Evolutionary conservation across 1,284 basidiomycete genomes (phyloP).

Genomic region (Volvariella surrecta): DNA sequence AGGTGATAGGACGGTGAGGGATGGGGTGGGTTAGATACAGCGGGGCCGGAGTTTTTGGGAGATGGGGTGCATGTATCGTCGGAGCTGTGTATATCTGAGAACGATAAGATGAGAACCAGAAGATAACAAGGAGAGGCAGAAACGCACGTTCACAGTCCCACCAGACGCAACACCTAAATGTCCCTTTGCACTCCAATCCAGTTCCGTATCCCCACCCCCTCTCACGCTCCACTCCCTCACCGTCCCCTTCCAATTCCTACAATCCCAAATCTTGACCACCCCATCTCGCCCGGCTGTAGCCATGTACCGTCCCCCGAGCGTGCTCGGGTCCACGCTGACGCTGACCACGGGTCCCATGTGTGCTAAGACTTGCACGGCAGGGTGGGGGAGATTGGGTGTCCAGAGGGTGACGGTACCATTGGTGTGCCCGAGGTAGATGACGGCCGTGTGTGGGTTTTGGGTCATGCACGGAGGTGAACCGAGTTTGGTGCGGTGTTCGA

Average conservation of each 20-base stretch:
- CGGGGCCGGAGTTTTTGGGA: constrained; percentile 51
- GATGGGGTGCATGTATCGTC: constrained; percentile 47
- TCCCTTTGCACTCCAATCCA: constrained; percentile 80
- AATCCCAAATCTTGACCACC: constrained; percentile 93
- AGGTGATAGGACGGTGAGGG: constrained; percentile 58
- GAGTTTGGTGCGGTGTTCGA: constrained; percentile 86
- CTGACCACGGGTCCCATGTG: constrained; percentile 85
- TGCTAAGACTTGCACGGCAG: constrained; percentile 87
- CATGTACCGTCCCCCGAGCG: constrained; percentile 78
- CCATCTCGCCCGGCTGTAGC: constrained; percentile 87
- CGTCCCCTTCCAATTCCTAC: constrained; percentile 86
- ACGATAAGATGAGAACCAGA: constrained; percentile 6
- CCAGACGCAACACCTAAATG: constrained; percentile 78
- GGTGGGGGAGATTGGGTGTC: constrained; percentile 90
- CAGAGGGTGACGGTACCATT: constrained; percentile 91
- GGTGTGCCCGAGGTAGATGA: constrained; percentile 90
- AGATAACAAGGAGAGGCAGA: background rate
- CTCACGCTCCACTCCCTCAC: constrained; percentile 77
- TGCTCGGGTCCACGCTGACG: constrained; percentile 77
- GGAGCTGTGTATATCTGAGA: constrained; percentile 68
- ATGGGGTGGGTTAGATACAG: constrained; percentile 83
- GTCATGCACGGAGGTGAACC: constrained; percentile 84
- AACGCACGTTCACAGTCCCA: constrained; percentile 70
- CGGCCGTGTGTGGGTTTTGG: constrained; percentile 88
- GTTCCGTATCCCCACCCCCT: constrained; percentile 44